phyloP scores from a whole-genome alignment of 176 grass and related monocot species.

The Paspalum notatum region DNA sequence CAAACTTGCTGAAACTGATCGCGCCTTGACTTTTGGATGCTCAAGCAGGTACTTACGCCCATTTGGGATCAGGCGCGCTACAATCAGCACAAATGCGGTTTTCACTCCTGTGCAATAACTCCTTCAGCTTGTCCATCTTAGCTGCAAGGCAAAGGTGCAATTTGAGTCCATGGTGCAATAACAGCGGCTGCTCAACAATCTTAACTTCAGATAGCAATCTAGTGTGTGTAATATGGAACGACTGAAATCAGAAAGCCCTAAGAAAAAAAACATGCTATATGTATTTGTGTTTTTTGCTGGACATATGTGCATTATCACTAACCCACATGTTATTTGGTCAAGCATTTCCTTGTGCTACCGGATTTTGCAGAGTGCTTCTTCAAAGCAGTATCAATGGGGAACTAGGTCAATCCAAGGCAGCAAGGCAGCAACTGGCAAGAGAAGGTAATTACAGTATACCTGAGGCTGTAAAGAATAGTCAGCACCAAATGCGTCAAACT shows the following conservation, averaged over 20 bases:
- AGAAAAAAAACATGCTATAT: not conserved
- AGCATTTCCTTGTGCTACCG: not conserved
- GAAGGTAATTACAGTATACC: not conserved
- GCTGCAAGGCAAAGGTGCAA: slow-evolving; percentile 44
- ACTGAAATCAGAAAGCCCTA: not conserved
- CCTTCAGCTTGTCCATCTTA: slow-evolving; percentile 65
- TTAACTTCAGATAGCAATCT: not conserved
- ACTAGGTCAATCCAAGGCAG: too few relatives aligned
- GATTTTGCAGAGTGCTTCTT: not conserved
- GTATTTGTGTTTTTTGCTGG: not conserved
- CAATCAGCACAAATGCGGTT: slow-evolving; percentile 81
- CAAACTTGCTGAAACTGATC: not conserved
- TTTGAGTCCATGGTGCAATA: not conserved
- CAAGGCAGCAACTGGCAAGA: not conserved
- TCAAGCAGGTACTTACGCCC: slow-evolving; percentile 60
- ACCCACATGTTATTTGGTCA: not conserved
- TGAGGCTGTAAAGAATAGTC: slow-evolving; percentile 10
- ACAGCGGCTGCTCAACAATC: not conserved
- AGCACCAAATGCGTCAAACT: not conserved
- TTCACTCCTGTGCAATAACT: slow-evolving; percentile 62
- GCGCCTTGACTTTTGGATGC: not conserved
- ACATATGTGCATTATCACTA: not conserved
- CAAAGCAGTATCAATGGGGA: too few relatives aligned
- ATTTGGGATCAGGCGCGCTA: slow-evolving; percentile 74
- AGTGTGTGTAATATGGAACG: not conserved